Percentiles rank a stretch among this genome's conserved stretches.
phyloP scores from a whole-genome alignment of 1,284 basidiomycete species.

The Phenoliferia sp. region DNA sequence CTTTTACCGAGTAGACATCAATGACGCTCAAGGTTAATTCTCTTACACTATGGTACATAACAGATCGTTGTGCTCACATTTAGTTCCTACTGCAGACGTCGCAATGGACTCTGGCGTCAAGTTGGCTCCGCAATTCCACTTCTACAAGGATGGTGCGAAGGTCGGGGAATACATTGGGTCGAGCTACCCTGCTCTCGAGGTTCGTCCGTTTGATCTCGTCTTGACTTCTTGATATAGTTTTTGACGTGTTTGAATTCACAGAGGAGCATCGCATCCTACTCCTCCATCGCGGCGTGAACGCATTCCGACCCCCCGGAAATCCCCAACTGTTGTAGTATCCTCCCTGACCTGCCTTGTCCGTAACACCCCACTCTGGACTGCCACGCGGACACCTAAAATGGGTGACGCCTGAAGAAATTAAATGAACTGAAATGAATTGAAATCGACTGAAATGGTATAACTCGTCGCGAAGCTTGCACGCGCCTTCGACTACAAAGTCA shows the following conservation, averaged over 20 bases:
- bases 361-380: neutral
- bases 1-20: slow-evolving; percentile 29
- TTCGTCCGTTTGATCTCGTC: neutral
- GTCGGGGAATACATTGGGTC: slow-evolving; percentile 26
- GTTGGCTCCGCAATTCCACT: slow-evolving; percentile 21
- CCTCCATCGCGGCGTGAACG: neutral
- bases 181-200: slow-evolving; percentile 14
- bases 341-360: neutral
- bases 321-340: neutral
- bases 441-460: neutral
- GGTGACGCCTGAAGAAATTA: neutral
- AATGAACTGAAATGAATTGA: neutral
- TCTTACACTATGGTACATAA: neutral
- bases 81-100: slow-evolving; percentile 4
- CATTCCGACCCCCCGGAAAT: neutral
- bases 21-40: slow-evolving; percentile 20
- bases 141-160: slow-evolving; percentile 23
- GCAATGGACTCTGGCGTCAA: slow-evolving; percentile 24
- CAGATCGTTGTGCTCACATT: neutral
- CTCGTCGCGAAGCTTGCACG: too few species aligned
- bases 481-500: too few species aligned
- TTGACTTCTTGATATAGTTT: neutral
- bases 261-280: neutral
- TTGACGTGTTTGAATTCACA: neutral
- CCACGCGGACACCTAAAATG: neutral